Base-by-base conservation (phyloP, 345 rosid species). In the Euphorbia tirucalli region DNA sequence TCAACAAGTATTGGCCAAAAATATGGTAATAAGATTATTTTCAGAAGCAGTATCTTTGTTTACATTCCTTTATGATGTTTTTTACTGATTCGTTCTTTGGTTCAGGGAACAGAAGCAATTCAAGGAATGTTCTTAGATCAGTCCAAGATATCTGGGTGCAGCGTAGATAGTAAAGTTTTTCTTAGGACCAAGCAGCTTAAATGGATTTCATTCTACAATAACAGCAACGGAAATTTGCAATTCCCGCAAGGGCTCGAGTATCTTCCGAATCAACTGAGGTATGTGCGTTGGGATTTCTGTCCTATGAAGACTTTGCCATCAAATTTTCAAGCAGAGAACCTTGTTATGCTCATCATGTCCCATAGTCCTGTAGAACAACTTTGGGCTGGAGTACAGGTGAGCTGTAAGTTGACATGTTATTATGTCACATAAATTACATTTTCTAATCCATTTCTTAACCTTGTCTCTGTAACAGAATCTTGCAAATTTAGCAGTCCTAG, bases 361-460 rank as follows among this genome's bases (percentile, higher is more conserved):
- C 15, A 28, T 0, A 66, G 71, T 58, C 43, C 46, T 4, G 30
- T 66, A 15, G 44, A 66, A 56, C 65, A 11, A 55, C 71, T 73
- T 43, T 66, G 77, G 65, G 41, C 21, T 30, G 50, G 71, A 55
- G 54, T 39, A 19, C 62, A 73, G 77, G 70, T 10, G 2, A 74
- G 27, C 55, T 73, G 31, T 65, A 0, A 31, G 0, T 2, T 31
- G 16, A 60, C 16, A 11, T 8, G n/a, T 11, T 3, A 31, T 2
- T 14, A 11, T 46, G 11, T 46, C 10, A 1, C n/a, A 32, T 28
- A 16, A 13, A 7, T 0, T 5, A 1, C 1, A 5, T 61, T 2
- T 31, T 32, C 11, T 15, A 19, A 32, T 16, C 8, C 10, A 32
- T 3, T 15, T 7, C 3, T 32, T n/a, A 18, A 28, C 3, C 32